Conservation (phyloP, 352 stramenopile species). For the Plasmopara muralis region DNA sequence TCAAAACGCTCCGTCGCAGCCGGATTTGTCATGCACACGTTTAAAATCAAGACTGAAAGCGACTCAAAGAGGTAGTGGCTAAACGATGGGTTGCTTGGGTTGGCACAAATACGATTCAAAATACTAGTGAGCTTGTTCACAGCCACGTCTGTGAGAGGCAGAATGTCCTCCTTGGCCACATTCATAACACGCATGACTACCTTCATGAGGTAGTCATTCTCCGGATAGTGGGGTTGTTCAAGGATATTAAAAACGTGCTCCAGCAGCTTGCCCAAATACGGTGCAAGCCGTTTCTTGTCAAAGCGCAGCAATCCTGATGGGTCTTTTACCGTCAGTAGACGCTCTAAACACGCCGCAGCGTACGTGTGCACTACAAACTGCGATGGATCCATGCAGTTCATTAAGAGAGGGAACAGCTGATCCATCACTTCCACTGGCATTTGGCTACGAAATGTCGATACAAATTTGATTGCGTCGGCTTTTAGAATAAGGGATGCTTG, state of each 20-base stretch:
- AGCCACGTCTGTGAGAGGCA: constrained; percentile 90
- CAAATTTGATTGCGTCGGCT: constrained; percentile 97
- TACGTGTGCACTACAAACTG: constrained; percentile 98
- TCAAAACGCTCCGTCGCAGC: constrained; percentile 88
- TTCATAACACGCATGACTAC: constrained; percentile 94
- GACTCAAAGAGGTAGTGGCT: constrained; percentile 99
- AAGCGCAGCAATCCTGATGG: constrained; percentile 53
- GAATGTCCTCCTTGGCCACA: constrained; percentile 89
- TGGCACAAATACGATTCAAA: constrained; percentile 93
- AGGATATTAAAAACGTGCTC: constrained; percentile 95
- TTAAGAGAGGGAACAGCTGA: constrained; percentile 90
- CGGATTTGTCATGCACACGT: constrained; percentile 86
- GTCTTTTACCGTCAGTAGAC: constrained; percentile 94
- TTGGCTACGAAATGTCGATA: constrained; percentile 97
- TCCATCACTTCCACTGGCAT: constrained; percentile 90
- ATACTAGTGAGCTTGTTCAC: constrained; percentile 92
- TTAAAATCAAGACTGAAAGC: constrained; percentile 92
- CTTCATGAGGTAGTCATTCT: constrained; percentile 99
- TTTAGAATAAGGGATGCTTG: constrained; percentile 91
- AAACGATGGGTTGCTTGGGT: constrained; percentile 98
- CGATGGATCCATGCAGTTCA: constrained; percentile 75
- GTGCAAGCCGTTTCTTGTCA: constrained; percentile 80
- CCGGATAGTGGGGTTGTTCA: constrained; percentile 88
- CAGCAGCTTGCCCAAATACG: constrained; percentile 91
- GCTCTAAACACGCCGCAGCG: constrained; percentile 93